Percentiles rank a stretch among this genome's conserved stretches.
phyloP scores from a whole-genome alignment of 2,329 filamentous ascomycete genomes.

The Ceratocystis cubensis region DNA sequence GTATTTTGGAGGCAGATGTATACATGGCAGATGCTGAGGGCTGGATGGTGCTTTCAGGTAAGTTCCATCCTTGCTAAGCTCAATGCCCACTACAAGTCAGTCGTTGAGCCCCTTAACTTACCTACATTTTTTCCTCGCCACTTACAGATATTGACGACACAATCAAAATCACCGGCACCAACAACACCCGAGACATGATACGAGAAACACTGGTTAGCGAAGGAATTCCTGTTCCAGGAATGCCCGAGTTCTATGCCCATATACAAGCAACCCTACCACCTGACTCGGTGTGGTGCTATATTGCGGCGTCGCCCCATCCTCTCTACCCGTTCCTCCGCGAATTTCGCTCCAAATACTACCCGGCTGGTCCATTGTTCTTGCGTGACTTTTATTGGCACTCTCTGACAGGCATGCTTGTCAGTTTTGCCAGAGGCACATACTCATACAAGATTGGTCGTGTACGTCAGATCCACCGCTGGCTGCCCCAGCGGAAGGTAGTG shows the following conservation, averaged over 20 bases:
- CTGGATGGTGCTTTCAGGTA: constrained; percentile 70
- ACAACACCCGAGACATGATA: constrained; percentile 67
- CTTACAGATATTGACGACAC: constrained; percentile 76
- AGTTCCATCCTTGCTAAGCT: constrained; percentile 17
- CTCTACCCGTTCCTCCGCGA: constrained; percentile 73
- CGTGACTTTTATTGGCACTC: constrained; percentile 81
- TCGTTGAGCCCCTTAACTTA: constrained; percentile 20
- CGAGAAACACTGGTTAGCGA: constrained; percentile 70
- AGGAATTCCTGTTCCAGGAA: constrained; percentile 58
- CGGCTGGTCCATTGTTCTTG: constrained; percentile 67
- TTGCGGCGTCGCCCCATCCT: constrained; percentile 89
- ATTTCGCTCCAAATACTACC: constrained; percentile 61
- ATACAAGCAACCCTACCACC: constrained; percentile 43
- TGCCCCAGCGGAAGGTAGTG: constrained; percentile 68
- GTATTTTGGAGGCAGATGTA: constrained; percentile 53
- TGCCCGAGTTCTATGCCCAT: constrained; percentile 70
- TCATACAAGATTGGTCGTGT: constrained; percentile 78
- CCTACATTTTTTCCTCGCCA: neutral
- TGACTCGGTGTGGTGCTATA: constrained; percentile 74
- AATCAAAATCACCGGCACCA: constrained; percentile 80
- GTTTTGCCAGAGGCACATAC: constrained; percentile 67
- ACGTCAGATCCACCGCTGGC: constrained; percentile 62
- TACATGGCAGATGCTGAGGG: constrained; percentile 63
- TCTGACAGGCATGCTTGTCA: constrained; percentile 63
- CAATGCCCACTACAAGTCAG: neutral